Evolutionary conservation across 306 rosid species (phyloP).

Genomic region (Herpetospermum pedunculosum): DNA sequence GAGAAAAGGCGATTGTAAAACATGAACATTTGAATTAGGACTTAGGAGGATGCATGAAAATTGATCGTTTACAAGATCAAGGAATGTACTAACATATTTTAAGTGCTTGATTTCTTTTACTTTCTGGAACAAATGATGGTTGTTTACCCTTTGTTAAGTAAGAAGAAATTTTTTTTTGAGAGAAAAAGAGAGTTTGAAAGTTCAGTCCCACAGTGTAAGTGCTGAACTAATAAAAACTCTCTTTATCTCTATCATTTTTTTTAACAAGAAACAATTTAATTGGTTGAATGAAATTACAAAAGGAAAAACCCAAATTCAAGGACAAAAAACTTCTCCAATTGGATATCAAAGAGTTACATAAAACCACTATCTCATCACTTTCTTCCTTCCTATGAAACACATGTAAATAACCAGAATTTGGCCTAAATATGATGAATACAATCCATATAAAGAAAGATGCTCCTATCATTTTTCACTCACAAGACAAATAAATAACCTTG

Average conservation of each 20-base stretch:
- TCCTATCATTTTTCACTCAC: neutral
- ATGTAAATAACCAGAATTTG: neutral
- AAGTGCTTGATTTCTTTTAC: neutral
- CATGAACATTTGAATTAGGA: too few species aligned
- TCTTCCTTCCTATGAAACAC: neutral
- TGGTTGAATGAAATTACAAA: neutral
- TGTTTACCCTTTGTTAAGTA: neutral
- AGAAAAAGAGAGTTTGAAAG: neutral
- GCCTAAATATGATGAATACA: neutral
- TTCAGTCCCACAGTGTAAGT: neutral
- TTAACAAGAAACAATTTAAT: too few species aligned
- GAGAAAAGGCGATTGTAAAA: too few species aligned
- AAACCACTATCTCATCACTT: neutral
- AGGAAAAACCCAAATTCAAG: neutral
- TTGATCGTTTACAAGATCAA: neutral
- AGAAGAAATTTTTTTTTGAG: neutral
- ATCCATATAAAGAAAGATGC: conserved; percentile 12
- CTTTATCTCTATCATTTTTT: neutral
- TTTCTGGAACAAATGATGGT: neutral
- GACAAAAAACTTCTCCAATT: neutral
- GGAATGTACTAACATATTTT: neutral
- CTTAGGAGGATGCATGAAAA: conserved; percentile 1
- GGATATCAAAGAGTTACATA: neutral
- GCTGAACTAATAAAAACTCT: neutral
- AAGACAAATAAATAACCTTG: neutral